Evolutionary conservation across 371 early-diverging fungal genomes (phyloP), one percentile per base, ranked within the genome.

Genomic region (Mortierella sp.): DNA sequence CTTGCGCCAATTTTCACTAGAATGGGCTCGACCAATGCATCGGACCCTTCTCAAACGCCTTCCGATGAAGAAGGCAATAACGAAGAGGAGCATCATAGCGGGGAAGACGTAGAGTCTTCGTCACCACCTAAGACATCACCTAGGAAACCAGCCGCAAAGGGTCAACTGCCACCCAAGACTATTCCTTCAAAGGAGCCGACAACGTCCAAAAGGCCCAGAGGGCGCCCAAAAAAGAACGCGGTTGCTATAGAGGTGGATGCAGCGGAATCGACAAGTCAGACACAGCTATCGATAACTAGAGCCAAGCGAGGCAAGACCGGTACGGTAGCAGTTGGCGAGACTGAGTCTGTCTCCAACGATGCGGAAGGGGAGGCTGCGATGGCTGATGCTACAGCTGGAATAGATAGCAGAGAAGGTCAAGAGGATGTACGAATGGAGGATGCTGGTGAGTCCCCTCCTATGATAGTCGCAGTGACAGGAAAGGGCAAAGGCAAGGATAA

Each of bases 191-290:
- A 30, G 15, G 39, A 48, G 6, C 37, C 48, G 3, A 27, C 27
- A 42, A 12, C 51, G 15, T 43, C 60, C 3, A 2, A 14, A 23
- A 59, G 50, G 24, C 53, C 56, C 14, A 57, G 42, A 32, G 56
- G 69, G 6, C 26, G 62, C 6, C 46, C 50, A 34, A 19, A 46
- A 30, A 56, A 43, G 30, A 32, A 48, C 15, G 27, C 41, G 23
- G 27, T n/a, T 7, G 24, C 26, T 21, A 37, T 8, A 8, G 55
- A 34, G n/a, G 14, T 14, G 37, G 37, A 34, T 34, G 4, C 37
- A 4, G 43, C 56, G 11, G 31, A 19, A 17, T 14, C 56, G 5
- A 19, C 44, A 21, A 31, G 17, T 17, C 43, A 42, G 31, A 34
- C 27, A 15, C n/a, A 30, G 21, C 31, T 56, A 5, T 42, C 56